phyloP scores from a whole-genome alignment of 441 rosid genomes.

The Dalechampia spathulata region DNA sequence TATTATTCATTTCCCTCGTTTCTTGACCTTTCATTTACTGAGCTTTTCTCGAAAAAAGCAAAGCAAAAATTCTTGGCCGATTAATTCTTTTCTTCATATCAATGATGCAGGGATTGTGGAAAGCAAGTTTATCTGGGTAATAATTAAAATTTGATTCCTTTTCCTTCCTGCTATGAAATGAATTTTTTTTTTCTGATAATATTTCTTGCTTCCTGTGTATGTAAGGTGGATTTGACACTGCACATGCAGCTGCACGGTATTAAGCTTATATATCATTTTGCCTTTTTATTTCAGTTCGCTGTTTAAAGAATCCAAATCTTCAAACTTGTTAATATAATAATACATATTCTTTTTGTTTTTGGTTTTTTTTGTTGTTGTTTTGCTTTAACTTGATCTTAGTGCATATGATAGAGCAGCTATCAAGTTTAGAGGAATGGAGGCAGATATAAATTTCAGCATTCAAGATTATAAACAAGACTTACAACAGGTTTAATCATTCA shows the following conservation, averaged over 20 bases:
- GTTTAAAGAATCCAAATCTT: too few relatives aligned
- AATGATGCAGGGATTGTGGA: conserved; percentile 91
- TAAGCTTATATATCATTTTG: neutral
- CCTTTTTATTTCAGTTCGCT: neutral
- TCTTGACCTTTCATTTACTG: too few relatives aligned
- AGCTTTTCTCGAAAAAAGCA: too few relatives aligned
- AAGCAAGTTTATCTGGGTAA: conserved; percentile 97
- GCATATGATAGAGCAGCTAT: conserved; percentile 99
- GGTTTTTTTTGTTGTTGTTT: neutral
- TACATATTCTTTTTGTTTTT: neutral
- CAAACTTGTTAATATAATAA: too few relatives aligned
- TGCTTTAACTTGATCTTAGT: conserved; percentile 26
- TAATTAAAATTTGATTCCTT: neutral
- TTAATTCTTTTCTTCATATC: too few relatives aligned
- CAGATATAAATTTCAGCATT: conserved; percentile 82
- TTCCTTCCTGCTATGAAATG: neutral
- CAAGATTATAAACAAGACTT: conserved; percentile 88
- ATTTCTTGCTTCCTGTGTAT: conserved; percentile 12
- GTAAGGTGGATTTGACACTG: conserved; percentile 99
- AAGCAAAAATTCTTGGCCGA: too few relatives aligned
- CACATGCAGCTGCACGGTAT: conserved; percentile 98
- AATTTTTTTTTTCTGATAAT: conserved; percentile 8
- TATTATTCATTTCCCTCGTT: neutral
- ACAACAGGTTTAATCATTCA: conserved; percentile 94
- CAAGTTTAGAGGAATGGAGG: conserved; percentile 90